Evolutionary conservation across 352 stramenopile genomes (phyloP).

Genomic region (Phytophthora rubi): DNA sequence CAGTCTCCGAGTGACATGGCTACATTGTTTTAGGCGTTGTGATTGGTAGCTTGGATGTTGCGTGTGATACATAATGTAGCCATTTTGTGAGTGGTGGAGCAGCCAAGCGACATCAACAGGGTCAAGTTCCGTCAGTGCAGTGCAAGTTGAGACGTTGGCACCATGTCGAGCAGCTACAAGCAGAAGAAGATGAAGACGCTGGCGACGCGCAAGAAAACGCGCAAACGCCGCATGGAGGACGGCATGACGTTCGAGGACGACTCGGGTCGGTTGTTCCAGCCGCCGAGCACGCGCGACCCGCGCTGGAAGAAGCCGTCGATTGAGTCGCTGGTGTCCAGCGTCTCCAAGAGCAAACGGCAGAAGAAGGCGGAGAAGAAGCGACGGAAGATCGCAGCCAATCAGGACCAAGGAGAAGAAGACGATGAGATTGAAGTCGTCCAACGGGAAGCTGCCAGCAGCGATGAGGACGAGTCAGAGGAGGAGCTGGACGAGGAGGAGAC

Average conservation of each 20-base stretch:
- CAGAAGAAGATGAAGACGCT: conserved; percentile 87
- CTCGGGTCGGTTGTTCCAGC: conserved; percentile 74
- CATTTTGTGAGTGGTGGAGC: conserved; percentile 25
- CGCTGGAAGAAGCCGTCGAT: conserved; percentile 77
- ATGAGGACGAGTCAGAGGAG: conserved; percentile 29
- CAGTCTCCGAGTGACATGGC: background rate
- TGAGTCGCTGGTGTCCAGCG: conserved; percentile 41
- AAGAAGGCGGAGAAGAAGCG: conserved; percentile 42
- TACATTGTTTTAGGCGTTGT: conserved; percentile 3
- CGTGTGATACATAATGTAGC: conserved; percentile 14
- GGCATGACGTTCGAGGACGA: conserved; percentile 73
- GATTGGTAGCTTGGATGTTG: background rate
- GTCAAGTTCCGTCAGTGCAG: background rate
- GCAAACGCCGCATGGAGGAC: conserved; percentile 69
- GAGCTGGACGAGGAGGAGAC: conserved; percentile 31
- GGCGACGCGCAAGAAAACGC: conserved; percentile 79
- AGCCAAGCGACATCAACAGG: conserved; percentile 15
- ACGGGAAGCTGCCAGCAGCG: conserved; percentile 11
- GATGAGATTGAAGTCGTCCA: conserved; percentile 40
- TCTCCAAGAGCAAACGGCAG: conserved; percentile 41
- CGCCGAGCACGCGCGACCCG: conserved; percentile 69
- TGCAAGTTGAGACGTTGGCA: background rate
- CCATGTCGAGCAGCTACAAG: conserved; percentile 86
- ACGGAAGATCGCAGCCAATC: conserved; percentile 42
- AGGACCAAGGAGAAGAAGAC: conserved; percentile 25